Conservation (phyloP, 345 rosid genomes). For the Euphorbia pulcherrima region DNA sequence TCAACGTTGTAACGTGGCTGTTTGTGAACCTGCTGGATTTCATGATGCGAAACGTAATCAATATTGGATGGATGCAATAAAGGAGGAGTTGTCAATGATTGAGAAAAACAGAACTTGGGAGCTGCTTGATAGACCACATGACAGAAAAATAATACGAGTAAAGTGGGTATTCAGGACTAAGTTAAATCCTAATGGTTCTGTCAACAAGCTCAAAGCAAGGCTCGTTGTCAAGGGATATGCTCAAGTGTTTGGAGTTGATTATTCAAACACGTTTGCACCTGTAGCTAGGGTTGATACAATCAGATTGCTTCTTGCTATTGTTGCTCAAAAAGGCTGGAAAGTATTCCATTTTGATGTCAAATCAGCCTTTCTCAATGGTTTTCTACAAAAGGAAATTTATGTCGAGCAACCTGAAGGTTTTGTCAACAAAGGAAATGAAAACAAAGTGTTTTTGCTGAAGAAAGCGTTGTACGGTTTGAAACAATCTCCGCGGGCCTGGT, state of each 20-base stretch:
- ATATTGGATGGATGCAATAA: background rate
- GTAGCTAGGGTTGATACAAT: background rate
- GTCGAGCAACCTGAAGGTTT: no score
- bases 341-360: no score
- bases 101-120: background rate
- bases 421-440: no score
- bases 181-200: background rate
- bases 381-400: no score
- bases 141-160: background rate
- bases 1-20: background rate
- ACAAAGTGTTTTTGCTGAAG: no score
- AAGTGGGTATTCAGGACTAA: background rate
- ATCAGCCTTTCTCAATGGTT: no score
- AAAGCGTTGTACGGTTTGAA: no score
- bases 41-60: no score
- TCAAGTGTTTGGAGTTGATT: background rate
- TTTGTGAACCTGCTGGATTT: background rate
- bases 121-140: background rate
- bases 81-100: background rate
- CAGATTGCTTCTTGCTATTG: background rate
- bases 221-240: background rate
- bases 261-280: background rate
- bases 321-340: no score
- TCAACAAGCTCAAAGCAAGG: background rate
- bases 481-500: no score